Evolutionary conservation across 2,329 filamentous ascomycete genomes (phyloP).

Genomic region (Penicillium verrucosum): DNA sequence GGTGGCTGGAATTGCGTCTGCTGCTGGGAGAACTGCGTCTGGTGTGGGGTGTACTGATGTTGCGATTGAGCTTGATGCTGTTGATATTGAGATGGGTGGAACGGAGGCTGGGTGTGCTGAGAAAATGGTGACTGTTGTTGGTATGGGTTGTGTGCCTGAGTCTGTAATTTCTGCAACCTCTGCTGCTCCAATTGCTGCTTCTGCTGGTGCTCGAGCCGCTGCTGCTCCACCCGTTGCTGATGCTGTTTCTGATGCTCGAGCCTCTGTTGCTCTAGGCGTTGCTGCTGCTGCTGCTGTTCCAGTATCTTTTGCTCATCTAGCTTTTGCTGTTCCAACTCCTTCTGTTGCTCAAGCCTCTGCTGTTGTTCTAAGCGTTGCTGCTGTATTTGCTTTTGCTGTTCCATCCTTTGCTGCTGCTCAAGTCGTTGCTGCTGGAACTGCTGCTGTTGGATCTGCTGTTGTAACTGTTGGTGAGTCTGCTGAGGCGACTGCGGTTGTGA

Average conservation of each 20-base stretch:
- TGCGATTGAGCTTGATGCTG: constrained; percentile 21
- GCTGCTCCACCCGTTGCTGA: constrained; percentile 16
- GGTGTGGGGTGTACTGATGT: constrained; percentile 13
- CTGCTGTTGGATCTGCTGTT: constrained; percentile 24
- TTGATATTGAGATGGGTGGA: constrained; percentile 23
- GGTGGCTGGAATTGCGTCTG: constrained; percentile 8
- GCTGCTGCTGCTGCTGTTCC: constrained; percentile 8
- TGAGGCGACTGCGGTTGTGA: constrained; percentile 29
- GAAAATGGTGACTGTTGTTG: constrained; percentile 23
- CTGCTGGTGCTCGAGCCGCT: constrained; percentile 8
- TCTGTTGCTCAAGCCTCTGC: constrained; percentile 14
- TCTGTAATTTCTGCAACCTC: constrained; percentile 21
- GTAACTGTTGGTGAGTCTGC: constrained; percentile 25
- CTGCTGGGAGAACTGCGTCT: constrained; percentile 19
- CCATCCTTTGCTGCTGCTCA: constrained; percentile 15
- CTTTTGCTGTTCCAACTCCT: constrained; percentile 16
- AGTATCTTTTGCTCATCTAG: constrained; percentile 5
- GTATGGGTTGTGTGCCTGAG: constrained; percentile 24
- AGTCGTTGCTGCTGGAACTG: constrained; percentile 20
- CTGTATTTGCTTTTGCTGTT: constrained; percentile 9
- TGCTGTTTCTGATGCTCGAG: constrained; percentile 17
- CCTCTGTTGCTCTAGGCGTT: constrained; percentile 13
- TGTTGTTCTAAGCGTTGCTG: constrained; percentile 13
- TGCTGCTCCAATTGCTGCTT: constrained; percentile 18
- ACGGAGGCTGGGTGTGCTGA: constrained; percentile 20